Conservation (phyloP, 305 asterid species). For the Nicotiana rustica region DNA sequence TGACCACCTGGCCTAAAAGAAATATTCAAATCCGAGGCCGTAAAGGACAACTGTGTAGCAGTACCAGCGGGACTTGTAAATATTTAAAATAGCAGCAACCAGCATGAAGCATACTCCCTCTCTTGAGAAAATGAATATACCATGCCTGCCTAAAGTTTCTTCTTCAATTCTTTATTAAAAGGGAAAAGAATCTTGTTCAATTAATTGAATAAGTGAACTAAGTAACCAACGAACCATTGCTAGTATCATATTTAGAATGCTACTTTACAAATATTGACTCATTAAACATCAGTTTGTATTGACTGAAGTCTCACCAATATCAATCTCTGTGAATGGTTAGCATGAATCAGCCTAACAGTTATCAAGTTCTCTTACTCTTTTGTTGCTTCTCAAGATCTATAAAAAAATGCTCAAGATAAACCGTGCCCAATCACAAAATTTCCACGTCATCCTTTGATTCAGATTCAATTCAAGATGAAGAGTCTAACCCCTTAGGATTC, state of each 20-base stretch:
- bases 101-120: conserved; percentile 18
- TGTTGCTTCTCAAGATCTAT: conserved; percentile 1
- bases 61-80: neutral
- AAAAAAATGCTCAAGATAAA: neutral
- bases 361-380: neutral
- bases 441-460: conserved; percentile 11
- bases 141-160: conserved; percentile 11
- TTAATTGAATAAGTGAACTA: neutral
- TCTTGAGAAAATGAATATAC: neutral
- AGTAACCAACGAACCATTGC: conserved; percentile 5
- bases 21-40: neutral
- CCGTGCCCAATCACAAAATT: neutral
- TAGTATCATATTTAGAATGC: neutral
- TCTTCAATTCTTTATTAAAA: neutral
- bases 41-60: neutral
- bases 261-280: neutral
- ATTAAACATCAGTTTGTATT: neutral
- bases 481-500: conserved; percentile 7
- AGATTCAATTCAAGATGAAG: conserved; percentile 18
- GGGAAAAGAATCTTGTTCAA: neutral
- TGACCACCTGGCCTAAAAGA: neutral
- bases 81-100: neutral
- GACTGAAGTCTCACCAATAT: conserved; percentile 10
- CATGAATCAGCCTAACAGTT: neutral
- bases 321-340: neutral